Evolutionary conservation across 345 rosid genomes (phyloP).

Genomic region (Triadica sebifera): DNA sequence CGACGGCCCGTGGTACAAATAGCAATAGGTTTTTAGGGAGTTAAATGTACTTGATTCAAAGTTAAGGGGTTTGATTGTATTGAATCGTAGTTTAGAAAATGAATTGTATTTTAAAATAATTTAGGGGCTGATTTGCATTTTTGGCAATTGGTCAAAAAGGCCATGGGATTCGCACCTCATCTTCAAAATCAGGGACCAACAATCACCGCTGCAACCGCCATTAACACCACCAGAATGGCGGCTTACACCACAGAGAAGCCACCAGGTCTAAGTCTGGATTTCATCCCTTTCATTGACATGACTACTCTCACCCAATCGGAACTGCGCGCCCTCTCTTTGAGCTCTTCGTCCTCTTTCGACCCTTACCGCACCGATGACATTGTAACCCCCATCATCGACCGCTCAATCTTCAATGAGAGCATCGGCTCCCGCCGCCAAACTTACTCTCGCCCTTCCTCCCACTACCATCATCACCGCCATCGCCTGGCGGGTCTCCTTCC

Average conservation of each 20-base stretch:
- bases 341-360: conserved; percentile 40
- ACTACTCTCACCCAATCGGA: conserved; percentile 56
- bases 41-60: too few species aligned
- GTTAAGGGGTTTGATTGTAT: too few species aligned
- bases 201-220: neutral
- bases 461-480: conserved; percentile 55
- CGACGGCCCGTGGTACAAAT: too few species aligned
- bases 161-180: too few species aligned
- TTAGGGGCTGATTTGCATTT: too few species aligned
- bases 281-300: conserved; percentile 46
- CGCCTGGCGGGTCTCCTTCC: conserved; percentile 56
- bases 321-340: conserved; percentile 52
- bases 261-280: conserved; percentile 21
- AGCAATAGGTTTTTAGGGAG: too few species aligned
- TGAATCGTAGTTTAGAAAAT: too few species aligned
- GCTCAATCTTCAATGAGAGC: conserved; percentile 62
- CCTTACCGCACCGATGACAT: conserved; percentile 30
- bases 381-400: conserved; percentile 50
- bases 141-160: too few species aligned
- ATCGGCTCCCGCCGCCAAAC: conserved; percentile 73
- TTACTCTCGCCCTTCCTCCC: conserved; percentile 51
- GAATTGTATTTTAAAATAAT: too few species aligned
- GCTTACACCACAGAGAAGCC: conserved; percentile 7
- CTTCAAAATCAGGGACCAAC: too few species aligned
- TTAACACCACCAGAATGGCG: conserved; percentile 7